Conservation (phyloP, 2,329 filamentous ascomycete genomes). For the Nothophaeocryptopus gaeumannii region DNA sequence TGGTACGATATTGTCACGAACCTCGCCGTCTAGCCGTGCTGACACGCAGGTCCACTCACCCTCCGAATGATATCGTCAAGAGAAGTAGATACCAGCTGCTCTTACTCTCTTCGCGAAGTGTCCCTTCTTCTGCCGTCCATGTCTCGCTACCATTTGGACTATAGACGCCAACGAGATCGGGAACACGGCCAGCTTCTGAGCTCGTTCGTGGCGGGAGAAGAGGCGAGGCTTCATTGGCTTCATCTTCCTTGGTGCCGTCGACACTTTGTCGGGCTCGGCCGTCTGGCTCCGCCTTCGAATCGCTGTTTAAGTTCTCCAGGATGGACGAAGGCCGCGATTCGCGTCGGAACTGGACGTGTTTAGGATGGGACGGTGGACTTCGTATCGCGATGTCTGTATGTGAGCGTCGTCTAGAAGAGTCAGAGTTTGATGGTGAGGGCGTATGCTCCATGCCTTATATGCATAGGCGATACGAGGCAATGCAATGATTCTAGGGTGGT, state of each 20-base stretch:
- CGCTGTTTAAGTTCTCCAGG: slow-evolving; percentile 10
- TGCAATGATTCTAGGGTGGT: neutral
- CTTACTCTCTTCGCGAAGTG: slow-evolving; percentile 52
- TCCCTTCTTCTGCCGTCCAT: slow-evolving; percentile 42
- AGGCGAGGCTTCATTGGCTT: slow-evolving; percentile 32
- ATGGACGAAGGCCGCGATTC: slow-evolving; percentile 15
- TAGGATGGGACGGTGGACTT: slow-evolving; percentile 12
- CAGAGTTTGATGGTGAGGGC: slow-evolving; percentile 10
- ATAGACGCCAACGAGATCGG: slow-evolving; percentile 13
- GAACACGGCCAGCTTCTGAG: slow-evolving; percentile 21
- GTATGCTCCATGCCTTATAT: slow-evolving; percentile 17
- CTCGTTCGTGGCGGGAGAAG: slow-evolving; percentile 26
- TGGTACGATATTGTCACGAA: neutral
- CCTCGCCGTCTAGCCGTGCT: neutral
- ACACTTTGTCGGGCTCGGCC: slow-evolving; percentile 8
- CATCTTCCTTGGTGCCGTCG: slow-evolving; percentile 20
- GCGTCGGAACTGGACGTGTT: slow-evolving; percentile 21
- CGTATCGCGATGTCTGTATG: slow-evolving; percentile 7
- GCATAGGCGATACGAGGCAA: neutral
- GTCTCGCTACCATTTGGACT: slow-evolving; percentile 45
- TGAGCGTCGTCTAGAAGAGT: slow-evolving; percentile 15
- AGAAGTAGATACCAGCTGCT: slow-evolving; percentile 82
- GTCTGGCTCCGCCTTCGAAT: neutral
- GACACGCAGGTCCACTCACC: slow-evolving; percentile 37
- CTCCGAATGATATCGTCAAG: slow-evolving; percentile 81